Base-by-base conservation (phyloP, 1,284 basidiomycete genomes). In the Cryptococcus sp. region DNA sequence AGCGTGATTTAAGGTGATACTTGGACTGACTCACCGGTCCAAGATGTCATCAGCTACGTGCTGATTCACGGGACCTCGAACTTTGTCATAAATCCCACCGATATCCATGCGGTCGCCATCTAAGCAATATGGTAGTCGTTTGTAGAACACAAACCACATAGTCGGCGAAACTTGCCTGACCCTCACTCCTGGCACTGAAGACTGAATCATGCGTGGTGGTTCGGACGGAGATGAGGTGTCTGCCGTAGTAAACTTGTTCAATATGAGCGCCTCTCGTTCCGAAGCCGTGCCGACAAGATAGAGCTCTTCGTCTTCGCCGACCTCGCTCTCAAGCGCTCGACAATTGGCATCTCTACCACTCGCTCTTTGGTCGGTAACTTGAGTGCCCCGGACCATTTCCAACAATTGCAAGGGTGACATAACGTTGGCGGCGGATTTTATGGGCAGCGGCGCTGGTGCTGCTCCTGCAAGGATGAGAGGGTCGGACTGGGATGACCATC, bases 211-310 rank as follows among this genome's bases (percentile, higher is more conserved):
- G 31, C 31, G 31, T 10, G 31, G 31, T 35, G 8, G 31, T 35
- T 8, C 31, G 13, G 31, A 35, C 31, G 31, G 48, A 31, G 47
- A 16, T 25, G 39, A 25, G 25, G 54, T 35, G 45, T 54, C 47
- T 5, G 22, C 54, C n/a, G n/a, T 23, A 3, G 57, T 52, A 19
- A 58, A 22, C 16, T 38, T 46, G 31, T 42, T 53, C 17, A 65
- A 52, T 17, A 47, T 50, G 8, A 65, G 38, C 1, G 62, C 62
- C 42, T 65, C 62, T 17, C 62, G 53, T 52, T 65, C 62, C 10
- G 57, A 53, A 10, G 60, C 60, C 8, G 62, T 62, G 1, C 60
- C 60, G 2, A 61, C 56, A 20, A 61, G 54, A 49, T 59, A 57
- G 2, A 59, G 51, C 45, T 65, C 62, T 20, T 54, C 50, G 19